These are phyloP conservation scores for Amoebophrya sp. DNA, from an alignment of 169 alveolate species.

Conservation along the genomic window DNA sequence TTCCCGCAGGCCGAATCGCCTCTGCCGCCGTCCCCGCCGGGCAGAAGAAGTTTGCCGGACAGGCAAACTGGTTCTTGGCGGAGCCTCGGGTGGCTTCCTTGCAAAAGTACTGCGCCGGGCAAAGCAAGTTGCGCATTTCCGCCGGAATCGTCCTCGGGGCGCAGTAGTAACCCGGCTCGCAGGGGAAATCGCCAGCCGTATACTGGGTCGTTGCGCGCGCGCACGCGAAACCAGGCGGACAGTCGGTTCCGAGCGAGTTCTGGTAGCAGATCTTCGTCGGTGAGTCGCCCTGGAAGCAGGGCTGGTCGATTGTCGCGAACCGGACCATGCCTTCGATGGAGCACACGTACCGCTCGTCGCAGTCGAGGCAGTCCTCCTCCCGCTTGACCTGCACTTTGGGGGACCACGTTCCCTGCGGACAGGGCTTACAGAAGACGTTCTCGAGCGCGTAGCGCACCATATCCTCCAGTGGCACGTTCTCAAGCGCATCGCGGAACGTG, in stretches of 20 bases:
- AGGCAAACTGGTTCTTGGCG: background rate
- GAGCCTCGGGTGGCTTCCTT: constrained; percentile 13
- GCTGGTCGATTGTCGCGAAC: constrained; percentile 12
- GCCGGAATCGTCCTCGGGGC: constrained; percentile 2
- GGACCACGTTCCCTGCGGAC: constrained; percentile 19
- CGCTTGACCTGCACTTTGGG: constrained; percentile 4
- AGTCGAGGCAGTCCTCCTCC: constrained; percentile 3
- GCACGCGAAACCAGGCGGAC: constrained; percentile 20
- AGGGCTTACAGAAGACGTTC: constrained; percentile 14
- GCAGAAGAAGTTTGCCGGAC: constrained; percentile 5
- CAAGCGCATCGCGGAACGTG: background rate
- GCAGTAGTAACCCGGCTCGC: constrained; percentile 20
- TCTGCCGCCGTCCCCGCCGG: background rate
- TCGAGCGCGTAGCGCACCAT: background rate
- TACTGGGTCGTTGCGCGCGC: constrained; percentile 5
- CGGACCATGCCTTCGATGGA: constrained; percentile 8
- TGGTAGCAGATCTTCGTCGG: constrained; percentile 11
- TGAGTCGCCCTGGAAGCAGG: constrained; percentile 6
- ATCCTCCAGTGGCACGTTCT: too few relatives aligned
- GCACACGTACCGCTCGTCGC: constrained; percentile 16
- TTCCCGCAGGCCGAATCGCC: background rate
- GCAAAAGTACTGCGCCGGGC: constrained; percentile 12
- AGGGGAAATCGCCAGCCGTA: constrained; percentile 15
- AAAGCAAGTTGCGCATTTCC: constrained; percentile 12
- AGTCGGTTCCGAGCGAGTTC: constrained; percentile 11